Evolutionary conservation across 2,329 filamentous ascomycete genomes (phyloP).

Genomic region (Xylariaceae sp.): DNA sequence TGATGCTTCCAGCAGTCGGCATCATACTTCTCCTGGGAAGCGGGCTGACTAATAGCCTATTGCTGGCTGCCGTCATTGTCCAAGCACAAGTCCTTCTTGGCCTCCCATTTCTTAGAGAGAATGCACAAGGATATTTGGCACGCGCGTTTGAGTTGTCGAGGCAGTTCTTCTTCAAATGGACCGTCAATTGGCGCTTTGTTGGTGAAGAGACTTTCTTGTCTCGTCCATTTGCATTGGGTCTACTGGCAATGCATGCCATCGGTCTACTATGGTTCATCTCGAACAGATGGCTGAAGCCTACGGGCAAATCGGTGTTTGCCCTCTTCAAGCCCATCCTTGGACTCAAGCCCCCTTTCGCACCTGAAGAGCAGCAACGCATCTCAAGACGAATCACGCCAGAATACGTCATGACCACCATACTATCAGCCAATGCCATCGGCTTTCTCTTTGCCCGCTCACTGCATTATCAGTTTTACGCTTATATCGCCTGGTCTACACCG

Average conservation of each 20-base stretch:
- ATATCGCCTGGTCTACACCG: constrained; percentile 84
- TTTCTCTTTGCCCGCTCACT: constrained; percentile 82
- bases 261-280: constrained; percentile 65
- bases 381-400: constrained; percentile 59
- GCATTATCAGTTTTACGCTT: constrained; percentile 94
- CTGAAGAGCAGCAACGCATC: constrained; percentile 53
- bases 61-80: constrained; percentile 65
- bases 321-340: constrained; percentile 46
- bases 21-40: constrained; percentile 70
- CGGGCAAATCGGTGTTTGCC: constrained; percentile 52
- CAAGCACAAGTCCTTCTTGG: constrained; percentile 70
- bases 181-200: constrained; percentile 97
- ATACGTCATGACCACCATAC: constrained; percentile 72
- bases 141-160: constrained; percentile 88
- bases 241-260: constrained; percentile 62
- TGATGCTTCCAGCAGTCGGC: constrained; percentile 77
- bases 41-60: constrained; percentile 62
- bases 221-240: constrained; percentile 59
- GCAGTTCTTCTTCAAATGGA: constrained; percentile 96
- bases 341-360: constrained; percentile 42
- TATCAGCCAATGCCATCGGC: constrained; percentile 73
- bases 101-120: constrained; percentile 64
- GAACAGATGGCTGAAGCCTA: constrained; percentile 69
- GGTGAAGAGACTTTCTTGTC: constrained; percentile 75
- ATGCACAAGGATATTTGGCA: constrained; percentile 68